Evolutionary conservation across 2,329 filamentous ascomycete genomes (phyloP), one percentile per base, ranked within the genome.

Genomic region (Paecilomyces sp.): DNA sequence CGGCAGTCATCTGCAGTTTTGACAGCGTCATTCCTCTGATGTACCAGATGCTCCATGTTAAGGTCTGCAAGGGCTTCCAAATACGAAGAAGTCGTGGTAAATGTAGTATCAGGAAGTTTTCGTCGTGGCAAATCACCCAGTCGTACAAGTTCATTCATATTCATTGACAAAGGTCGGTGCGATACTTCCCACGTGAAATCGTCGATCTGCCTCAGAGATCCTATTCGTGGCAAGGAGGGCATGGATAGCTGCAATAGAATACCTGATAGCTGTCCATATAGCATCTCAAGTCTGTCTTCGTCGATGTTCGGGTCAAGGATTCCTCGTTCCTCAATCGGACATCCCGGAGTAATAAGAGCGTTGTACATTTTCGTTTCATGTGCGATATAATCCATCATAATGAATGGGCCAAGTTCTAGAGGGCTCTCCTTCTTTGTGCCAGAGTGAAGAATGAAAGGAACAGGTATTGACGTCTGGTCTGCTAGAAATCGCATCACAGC

Each of bases 241-340:
- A 54, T 58, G 1, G 66, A 69, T 5, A 79, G 64, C 57, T 76
- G 69, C 1, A 79, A 62, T 22, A 77, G 15, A 53, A 71, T 74
- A 3, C 58, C 60, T 41, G 76, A 75, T 63, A 77, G 71, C 61
- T 77, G 71, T 1, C 63, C 52, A 58, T 77, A 78, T 0, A 76
- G 58, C 22, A 67, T 59, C 55, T 69, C 61, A 1, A 77, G 68
- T 34, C 66, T 74, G 13, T 67, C 60, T 33, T 74, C 63, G 33
- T 60, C 60, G 33, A 77, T 67, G 12, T 70, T 63, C 15, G 68
- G 67, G 58, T 76, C 64, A 54, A 75, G 62, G 50, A 71, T 57
- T 52, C 64, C 71, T n/a, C 58, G 54, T 5, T 74, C 67, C 31
- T 68, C 57, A 31, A 31, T 33, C 7, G 58, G 56, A 9, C 60